A percentile compares a stretch with the other conserved stretches of the same genome.
phyloP scores from a whole-genome alignment of 164 flowering plant species.

The Kalanchoe fedtschenkoi region DNA sequence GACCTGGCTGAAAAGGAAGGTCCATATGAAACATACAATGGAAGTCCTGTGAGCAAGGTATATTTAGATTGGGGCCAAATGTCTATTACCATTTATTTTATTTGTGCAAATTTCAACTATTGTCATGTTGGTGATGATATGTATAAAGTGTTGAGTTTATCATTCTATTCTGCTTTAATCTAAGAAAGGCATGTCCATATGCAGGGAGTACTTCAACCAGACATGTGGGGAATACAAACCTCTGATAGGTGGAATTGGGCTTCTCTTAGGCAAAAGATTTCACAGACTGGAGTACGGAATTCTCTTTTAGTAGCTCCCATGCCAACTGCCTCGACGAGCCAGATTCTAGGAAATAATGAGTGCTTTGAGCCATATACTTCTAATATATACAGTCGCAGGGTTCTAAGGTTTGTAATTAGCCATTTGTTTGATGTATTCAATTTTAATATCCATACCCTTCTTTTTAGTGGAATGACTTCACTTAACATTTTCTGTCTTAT shows the following conservation, averaged over 20 bases:
- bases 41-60: slow-evolving; percentile 95
- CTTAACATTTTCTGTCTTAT: slow-evolving; percentile 30
- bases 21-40: slow-evolving; percentile 73
- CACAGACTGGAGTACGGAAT: slow-evolving; percentile 69
- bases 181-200: slow-evolving; percentile 11
- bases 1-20: slow-evolving; percentile 75
- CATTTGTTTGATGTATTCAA: not conserved
- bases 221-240: slow-evolving; percentile 87
- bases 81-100: not conserved
- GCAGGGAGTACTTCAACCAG: slow-evolving; percentile 88
- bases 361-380: slow-evolving; percentile 99
- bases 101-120: too few species aligned
- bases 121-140: too few species aligned
- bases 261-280: slow-evolving; percentile 52
- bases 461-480: slow-evolving; percentile 11
- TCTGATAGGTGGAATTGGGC: slow-evolving; percentile 86
- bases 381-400: slow-evolving; percentile 89
- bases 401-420: slow-evolving; percentile 47
- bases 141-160: too few species aligned
- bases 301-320: slow-evolving; percentile 93
- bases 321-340: slow-evolving; percentile 99
- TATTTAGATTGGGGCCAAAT: not conserved
- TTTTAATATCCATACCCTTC: not conserved
- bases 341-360: slow-evolving; percentile 95
- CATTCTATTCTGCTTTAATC: too few species aligned